phyloP scores from a whole-genome alignment of 2,329 filamentous ascomycete species.

The Stagonosporopsis cucurbitacearum region DNA sequence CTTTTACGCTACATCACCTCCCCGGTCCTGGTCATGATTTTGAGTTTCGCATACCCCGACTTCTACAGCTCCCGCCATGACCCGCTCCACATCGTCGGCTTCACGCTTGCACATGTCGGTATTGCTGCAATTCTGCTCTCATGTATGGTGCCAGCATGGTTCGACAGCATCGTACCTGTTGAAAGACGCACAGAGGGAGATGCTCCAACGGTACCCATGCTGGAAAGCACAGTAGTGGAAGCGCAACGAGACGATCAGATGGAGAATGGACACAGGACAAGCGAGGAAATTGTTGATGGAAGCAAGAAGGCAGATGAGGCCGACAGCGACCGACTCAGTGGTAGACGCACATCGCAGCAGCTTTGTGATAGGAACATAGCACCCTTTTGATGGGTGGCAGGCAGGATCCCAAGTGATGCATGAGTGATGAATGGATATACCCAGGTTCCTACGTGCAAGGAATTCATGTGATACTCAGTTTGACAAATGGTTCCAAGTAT shows the following conservation, averaged over 20 bases:
- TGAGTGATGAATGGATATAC: background rate
- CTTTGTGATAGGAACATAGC: background rate
- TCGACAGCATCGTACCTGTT: background rate
- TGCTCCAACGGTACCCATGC: background rate
- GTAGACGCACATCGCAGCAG: no score
- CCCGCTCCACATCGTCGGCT: constrained; percentile 11
- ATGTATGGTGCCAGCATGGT: background rate
- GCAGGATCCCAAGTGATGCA: background rate
- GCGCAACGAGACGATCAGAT: background rate
- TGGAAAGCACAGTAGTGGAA: background rate
- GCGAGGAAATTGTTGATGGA: background rate
- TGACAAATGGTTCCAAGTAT: background rate
- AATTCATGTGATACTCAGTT: background rate
- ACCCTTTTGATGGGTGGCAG: background rate
- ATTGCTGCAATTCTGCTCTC: background rate
- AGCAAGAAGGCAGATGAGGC: background rate
- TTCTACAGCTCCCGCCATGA: constrained; percentile 1
- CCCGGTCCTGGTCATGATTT: constrained; percentile 9
- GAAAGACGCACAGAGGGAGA: background rate
- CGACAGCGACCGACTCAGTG: background rate
- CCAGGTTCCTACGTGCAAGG: no score
- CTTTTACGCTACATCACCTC: constrained; percentile 13
- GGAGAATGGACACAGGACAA: background rate
- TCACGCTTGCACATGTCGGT: constrained; percentile 48
- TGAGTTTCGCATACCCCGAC: constrained; percentile 10